phyloP scores from a whole-genome alignment of 1,284 basidiomycete genomes.

The Marasmius oreades region DNA sequence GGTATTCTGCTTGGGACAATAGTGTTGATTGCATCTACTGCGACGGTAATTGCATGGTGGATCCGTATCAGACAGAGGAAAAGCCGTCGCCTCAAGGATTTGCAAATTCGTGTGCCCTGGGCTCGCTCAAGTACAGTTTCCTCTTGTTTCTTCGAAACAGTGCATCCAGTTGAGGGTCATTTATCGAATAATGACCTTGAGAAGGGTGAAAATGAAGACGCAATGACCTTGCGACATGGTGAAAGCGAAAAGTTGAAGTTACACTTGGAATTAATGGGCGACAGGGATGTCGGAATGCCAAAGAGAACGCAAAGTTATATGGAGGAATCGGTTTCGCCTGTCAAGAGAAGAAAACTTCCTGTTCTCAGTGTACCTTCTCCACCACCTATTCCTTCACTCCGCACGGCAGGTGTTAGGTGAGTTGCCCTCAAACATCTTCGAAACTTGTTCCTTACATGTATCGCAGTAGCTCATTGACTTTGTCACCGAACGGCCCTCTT shows the following conservation, averaged over 20 bases:
- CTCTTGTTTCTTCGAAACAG: conserved; percentile 6
- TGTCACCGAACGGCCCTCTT: conserved; percentile 1
- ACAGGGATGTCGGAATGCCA: conserved; percentile 36
- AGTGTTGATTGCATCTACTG: conserved; percentile 33
- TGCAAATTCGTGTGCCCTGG: conserved; percentile 32
- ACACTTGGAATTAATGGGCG: conserved; percentile 31
- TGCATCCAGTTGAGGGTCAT: not conserved
- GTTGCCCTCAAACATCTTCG: not conserved
- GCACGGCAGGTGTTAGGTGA: not conserved
- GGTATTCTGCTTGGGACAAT: conserved; percentile 42
- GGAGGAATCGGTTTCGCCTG: conserved; percentile 5
- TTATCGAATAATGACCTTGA: conserved; percentile 15
- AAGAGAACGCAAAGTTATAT: conserved; percentile 24
- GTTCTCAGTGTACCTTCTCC: conserved; percentile 8
- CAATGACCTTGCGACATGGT: conserved; percentile 4
- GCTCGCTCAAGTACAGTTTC: conserved; percentile 19
- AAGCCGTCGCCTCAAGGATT: conserved; percentile 26
- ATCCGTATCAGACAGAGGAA: conserved; percentile 33
- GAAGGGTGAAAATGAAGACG: conserved; percentile 15
- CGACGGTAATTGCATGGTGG: conserved; percentile 37
- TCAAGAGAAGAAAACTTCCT: conserved; percentile 3
- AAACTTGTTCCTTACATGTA: conserved; percentile 11
- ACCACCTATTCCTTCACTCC: not conserved
- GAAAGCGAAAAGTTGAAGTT: conserved; percentile 4
- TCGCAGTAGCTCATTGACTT: not conserved